Base-by-base conservation (phyloP, 2,329 filamentous ascomycete genomes). In the Pseudogymnoascus destructans region DNA sequence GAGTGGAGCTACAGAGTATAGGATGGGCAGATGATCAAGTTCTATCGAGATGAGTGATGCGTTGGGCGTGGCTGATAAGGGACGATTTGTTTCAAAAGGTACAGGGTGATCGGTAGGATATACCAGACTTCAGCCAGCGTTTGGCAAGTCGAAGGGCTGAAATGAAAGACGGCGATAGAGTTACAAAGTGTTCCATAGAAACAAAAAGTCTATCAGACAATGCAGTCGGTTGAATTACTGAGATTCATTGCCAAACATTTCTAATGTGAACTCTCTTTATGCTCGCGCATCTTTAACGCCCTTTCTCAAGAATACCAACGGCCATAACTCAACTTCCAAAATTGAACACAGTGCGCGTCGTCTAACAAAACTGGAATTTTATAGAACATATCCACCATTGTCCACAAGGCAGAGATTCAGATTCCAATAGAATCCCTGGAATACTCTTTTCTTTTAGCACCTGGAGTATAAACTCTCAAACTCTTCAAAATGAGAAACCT, bases 1-100 rank as follows among this genome's bases (percentile, higher is more conserved):
- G 79, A 85, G 64, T 98, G 93, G 93, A 96, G 91, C 78, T 85
- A 84, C 66, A 65, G 75, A 25, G 57, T 60, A 5, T 56, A 56
- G 8, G 23, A n/a, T 56, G 23, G 7, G 19, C 23, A 30, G 25
- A 17, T 11, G 23, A 19, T 3, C 9, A 52, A 19, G 23, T 6
- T 30, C 2, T 11, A 30, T 52, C 1, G 25, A 30, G 46, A 30
- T 10, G 13, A 49, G 23, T 49, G 42, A 6, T 49, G 7, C 42
- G 42, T 4, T 10, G 13, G 13, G 8, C 19, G 13, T 30, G 46
- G 25, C 46, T 30, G 19, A n/a, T 5, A 5, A 27, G n/a, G 13
- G 25, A 17, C 7, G 23, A 17, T 30, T 52, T 19, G 23, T 52
- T 15, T 52, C 25, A 30, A 52, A 52, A 17, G 9, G 8, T 52